Conservation (phyloP, 805 yeast genomes). For the Candida silvicultrix region DNA sequence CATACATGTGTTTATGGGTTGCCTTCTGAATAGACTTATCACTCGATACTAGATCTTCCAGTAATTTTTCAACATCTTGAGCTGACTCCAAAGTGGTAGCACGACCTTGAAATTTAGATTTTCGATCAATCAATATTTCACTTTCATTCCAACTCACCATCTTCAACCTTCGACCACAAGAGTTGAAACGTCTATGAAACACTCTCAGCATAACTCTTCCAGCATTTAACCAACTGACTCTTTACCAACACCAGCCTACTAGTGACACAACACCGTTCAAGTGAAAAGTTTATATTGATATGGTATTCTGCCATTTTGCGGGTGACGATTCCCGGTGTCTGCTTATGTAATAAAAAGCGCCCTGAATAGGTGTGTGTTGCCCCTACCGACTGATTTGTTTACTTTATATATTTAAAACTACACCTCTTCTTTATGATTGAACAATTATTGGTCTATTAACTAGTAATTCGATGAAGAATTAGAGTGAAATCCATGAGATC, state of each 20-base stretch:
- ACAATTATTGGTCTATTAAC: neutral
- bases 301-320: neutral
- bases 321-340: neutral
- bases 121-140: conserved; percentile 36
- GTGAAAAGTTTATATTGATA: neutral
- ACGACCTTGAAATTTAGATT: conserved; percentile 66
- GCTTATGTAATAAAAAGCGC: neutral
- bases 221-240: neutral
- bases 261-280: no score
- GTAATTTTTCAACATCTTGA: conserved; percentile 35
- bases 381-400: neutral
- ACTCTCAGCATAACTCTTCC: neutral
- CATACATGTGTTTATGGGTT: conserved; percentile 67
- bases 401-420: neutral
- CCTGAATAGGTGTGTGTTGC: neutral
- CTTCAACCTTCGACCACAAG: neutral
- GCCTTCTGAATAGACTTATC: conserved; percentile 52
- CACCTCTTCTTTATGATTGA: neutral
- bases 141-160: conserved; percentile 34
- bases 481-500: neutral
- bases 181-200: neutral
- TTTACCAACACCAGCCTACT: no score
- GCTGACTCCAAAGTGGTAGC: conserved; percentile 34
- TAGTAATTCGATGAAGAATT: neutral
- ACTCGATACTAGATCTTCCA: conserved; percentile 34